A percentile compares a stretch with the other conserved stretches of the same genome.
Conservation (phyloP, 2,329 filamentous ascomycete species). For the Fusarium compactum region DNA sequence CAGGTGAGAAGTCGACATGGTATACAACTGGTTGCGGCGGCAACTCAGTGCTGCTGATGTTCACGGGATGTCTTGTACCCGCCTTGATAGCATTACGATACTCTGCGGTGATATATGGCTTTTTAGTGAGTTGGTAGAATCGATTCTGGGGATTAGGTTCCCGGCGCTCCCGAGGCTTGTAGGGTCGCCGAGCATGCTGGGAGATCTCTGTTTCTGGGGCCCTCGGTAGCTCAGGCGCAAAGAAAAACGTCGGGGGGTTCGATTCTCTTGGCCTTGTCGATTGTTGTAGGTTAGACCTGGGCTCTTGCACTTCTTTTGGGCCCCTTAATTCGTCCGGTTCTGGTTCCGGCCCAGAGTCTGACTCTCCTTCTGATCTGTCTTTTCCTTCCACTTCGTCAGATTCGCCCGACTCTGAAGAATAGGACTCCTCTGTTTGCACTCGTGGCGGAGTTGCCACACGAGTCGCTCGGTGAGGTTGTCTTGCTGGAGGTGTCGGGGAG, state of each 20-base stretch:
- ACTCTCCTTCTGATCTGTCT: not conserved
- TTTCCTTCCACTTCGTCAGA: not conserved
- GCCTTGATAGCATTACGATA: conserved; percentile 48
- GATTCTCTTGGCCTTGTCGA: not conserved
- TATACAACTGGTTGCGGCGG: conserved; percentile 44
- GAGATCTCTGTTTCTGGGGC: not conserved
- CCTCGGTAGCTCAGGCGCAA: not conserved
- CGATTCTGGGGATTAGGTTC: conserved; percentile 26
- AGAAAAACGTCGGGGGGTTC: not conserved
- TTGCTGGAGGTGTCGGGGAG: not conserved
- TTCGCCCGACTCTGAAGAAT: not conserved
- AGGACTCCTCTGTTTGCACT: not conserved
- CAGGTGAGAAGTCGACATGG: conserved; percentile 61
- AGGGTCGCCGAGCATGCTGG: conserved; percentile 9
- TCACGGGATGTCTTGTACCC: conserved; percentile 34
- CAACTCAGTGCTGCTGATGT: not conserved
- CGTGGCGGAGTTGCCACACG: not conserved
- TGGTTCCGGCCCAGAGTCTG: not conserved
- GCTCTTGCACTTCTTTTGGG: not conserved
- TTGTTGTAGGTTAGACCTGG: not conserved
- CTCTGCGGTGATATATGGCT: conserved; percentile 47
- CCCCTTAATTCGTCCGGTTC: not conserved
- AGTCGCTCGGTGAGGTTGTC: not conserved
- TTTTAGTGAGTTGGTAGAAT: conserved; percentile 27
- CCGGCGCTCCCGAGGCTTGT: conserved; percentile 25